Evolutionary conservation across 768 basidiomycete species (phyloP), one percentile per base, ranked within the genome.

Genomic region (Cyathus striatus): DNA sequence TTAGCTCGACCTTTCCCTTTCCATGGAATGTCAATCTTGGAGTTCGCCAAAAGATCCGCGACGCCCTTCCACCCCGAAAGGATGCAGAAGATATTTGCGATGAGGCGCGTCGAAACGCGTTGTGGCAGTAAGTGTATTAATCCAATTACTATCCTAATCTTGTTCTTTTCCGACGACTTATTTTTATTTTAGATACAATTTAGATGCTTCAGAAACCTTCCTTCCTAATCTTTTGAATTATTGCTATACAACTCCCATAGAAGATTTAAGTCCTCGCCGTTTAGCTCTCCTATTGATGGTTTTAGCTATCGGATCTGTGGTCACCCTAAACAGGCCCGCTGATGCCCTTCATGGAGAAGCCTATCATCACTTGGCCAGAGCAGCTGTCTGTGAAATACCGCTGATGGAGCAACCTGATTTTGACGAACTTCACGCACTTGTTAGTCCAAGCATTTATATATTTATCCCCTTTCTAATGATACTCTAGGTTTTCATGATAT

Each of bases 341-440:
- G 79, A 79, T 27, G 70, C 75, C n/a, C 60, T 79, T 12, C 65
- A 76, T 33, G 81, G 80, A 22, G 81, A 83, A 52, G 68, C 79
- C 0, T 83, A 80, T 48, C 80, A 83, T 58, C 79, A 79, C 53
- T 70, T 84, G 17, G 81, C 81, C 5, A 64, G 81, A 30, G 81
- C 81, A 3, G 72, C 80, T 23, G 75, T 83, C 24, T 86, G 83
- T 55, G 84, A 85, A 51, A 83, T 81, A 42, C 82, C 83, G 9
- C 68, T 86, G 40, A 81, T 83, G 75, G 81, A 83, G 51, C 81
- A 85, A 48, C 82, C 84, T 5, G 81, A 83, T 56, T 77, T 86
- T 45, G 83, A 86, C 53, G 77, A 81, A 36, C 70, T 86, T 24
- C 81, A 84, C 56, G 75, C 81, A 2, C 61, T 86, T 52, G 82